Percentiles rank a stretch among this genome's conserved stretches.
These are phyloP conservation scores for Mariannaea sp. DNA, from an alignment of 2,329 filamentous ascomycete species.

Conservation along the genomic window DNA sequence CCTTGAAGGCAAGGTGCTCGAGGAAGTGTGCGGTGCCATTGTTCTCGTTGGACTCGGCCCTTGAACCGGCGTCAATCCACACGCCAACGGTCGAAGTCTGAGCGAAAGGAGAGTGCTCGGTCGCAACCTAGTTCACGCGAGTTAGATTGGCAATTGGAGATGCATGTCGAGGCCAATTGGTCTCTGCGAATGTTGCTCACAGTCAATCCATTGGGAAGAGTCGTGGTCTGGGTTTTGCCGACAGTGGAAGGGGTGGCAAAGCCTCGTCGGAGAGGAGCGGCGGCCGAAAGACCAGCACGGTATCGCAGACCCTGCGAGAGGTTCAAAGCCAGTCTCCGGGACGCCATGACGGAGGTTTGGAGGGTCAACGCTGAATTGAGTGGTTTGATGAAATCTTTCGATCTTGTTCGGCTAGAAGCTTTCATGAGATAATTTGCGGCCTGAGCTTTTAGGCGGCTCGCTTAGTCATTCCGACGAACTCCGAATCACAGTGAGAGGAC, in stretches of 20 bases:
- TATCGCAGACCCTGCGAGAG: conserved; percentile 87
- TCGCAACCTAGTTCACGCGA: conserved; percentile 73
- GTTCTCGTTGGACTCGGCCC: conserved; percentile 96
- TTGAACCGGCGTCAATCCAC: conserved; percentile 98
- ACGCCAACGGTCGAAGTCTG: conserved; percentile 98
- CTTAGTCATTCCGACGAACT: conserved; percentile 50
- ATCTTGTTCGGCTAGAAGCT: conserved; percentile 52
- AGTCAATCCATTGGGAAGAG: conserved; percentile 95
- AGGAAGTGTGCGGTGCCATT: conserved; percentile 99
- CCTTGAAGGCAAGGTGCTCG: conserved; percentile 99
- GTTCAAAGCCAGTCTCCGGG: conserved; percentile 94
- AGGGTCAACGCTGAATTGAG: conserved; percentile 57
- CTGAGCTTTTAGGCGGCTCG: conserved; percentile 47
- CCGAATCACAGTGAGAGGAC: conserved; percentile 42
- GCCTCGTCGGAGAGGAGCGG: conserved; percentile 78
- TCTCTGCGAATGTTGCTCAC: conserved; percentile 56
- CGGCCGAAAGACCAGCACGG: conserved; percentile 80
- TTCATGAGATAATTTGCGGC: conserved; percentile 51
- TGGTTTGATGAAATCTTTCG: conserved; percentile 61
- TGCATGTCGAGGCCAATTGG: conserved; percentile 46
- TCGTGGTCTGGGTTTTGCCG: conserved; percentile 93
- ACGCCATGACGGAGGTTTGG: conserved; percentile 77
- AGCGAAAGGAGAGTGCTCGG: conserved; percentile 96
- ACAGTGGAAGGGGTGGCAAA: conserved; percentile 84
- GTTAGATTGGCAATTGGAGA: conserved; percentile 35